Evolutionary conservation across 73 alveolate species (phyloP).

Genomic region (Paramecium caudatum): DNA sequence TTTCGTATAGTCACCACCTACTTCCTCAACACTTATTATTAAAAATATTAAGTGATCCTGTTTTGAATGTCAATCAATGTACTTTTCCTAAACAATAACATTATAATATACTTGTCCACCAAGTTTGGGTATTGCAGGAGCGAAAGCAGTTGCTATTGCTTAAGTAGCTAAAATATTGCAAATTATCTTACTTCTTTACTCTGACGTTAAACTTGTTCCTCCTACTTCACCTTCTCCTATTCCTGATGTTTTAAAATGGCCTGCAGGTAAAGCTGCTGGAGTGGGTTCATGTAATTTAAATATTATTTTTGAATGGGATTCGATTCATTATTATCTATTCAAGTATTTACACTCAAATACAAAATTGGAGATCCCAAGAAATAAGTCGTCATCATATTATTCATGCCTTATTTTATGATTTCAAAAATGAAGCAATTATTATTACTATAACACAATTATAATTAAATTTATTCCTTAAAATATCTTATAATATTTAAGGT

Average conservation of each 20-base stretch:
- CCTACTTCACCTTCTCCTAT: constrained; percentile 56
- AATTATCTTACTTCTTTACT: neutral
- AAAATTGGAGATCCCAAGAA: constrained; percentile 1
- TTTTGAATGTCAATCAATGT: constrained; percentile 13
- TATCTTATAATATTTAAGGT: too few relatives aligned
- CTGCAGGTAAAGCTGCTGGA: neutral
- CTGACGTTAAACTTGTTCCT: neutral
- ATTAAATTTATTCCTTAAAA: too few relatives aligned
- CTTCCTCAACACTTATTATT: neutral
- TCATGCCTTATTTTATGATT: too few relatives aligned
- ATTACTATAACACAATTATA: too few relatives aligned
- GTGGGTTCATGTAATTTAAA: constrained; percentile 49
- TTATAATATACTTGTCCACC: constrained; percentile 6
- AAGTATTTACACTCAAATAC: neutral
- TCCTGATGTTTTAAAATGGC: constrained; percentile 18
- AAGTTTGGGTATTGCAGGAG: neutral
- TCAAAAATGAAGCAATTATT: too few relatives aligned
- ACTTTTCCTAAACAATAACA: neutral
- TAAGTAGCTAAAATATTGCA: neutral
- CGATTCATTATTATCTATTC: neutral
- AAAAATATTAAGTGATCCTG: constrained; percentile 23
- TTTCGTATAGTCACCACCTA: neutral
- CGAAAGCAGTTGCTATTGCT: neutral
- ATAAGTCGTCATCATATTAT: constrained; percentile 1
- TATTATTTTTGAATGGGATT: constrained; percentile 9